phyloP scores from a whole-genome alignment of 768 basidiomycete genomes.

The Tylopilus sp. region DNA sequence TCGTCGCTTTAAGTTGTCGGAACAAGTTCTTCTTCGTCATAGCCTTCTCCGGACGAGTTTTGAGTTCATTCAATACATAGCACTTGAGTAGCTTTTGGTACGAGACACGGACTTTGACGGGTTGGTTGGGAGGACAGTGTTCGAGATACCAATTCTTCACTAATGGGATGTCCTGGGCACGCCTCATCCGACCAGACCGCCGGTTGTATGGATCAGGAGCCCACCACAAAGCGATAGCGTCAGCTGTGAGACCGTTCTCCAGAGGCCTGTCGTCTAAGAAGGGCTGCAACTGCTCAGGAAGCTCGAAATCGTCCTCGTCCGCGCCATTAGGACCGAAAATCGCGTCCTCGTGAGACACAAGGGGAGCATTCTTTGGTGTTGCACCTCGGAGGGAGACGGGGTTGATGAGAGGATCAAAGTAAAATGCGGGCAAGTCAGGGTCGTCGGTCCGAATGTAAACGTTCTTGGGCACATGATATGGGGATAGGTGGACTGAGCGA shows the following conservation, averaged over 20 bases:
- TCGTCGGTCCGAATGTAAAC: slow-evolving; percentile 99
- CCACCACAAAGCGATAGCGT: slow-evolving; percentile 98
- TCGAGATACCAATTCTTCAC: slow-evolving; percentile 99
- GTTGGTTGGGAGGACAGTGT: slow-evolving; percentile 93
- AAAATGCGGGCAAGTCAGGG: slow-evolving; percentile 98
- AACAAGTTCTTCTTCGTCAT: slow-evolving; percentile 99
- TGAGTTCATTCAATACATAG: slow-evolving; percentile 92
- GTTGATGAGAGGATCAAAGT: slow-evolving; percentile 98
- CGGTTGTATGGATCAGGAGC: slow-evolving; percentile 94
- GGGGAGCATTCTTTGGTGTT: slow-evolving; percentile 74
- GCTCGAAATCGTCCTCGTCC: slow-evolving; percentile 84
- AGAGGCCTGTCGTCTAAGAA: slow-evolving; percentile 78
- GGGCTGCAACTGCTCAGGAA: slow-evolving; percentile 73
- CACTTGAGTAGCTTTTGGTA: slow-evolving; percentile 98
- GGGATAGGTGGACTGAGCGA: slow-evolving; percentile 86
- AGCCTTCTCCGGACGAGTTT: slow-evolving; percentile 86
- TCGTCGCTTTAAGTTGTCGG: slow-evolving; percentile 94
- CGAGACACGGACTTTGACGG: slow-evolving; percentile 97
- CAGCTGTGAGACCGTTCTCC: slow-evolving; percentile 90
- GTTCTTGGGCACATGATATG: slow-evolving; percentile 93
- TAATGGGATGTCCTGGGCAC: slow-evolving; percentile 92
- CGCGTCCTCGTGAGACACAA: slow-evolving; percentile 86
- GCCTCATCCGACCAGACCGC: slow-evolving; percentile 86
- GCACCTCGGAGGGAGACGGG: slow-evolving; percentile 91
- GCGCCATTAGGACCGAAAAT: slow-evolving; percentile 86